Base-by-base conservation (phyloP, 106 monocot species). In the Ottelia alismoides region DNA sequence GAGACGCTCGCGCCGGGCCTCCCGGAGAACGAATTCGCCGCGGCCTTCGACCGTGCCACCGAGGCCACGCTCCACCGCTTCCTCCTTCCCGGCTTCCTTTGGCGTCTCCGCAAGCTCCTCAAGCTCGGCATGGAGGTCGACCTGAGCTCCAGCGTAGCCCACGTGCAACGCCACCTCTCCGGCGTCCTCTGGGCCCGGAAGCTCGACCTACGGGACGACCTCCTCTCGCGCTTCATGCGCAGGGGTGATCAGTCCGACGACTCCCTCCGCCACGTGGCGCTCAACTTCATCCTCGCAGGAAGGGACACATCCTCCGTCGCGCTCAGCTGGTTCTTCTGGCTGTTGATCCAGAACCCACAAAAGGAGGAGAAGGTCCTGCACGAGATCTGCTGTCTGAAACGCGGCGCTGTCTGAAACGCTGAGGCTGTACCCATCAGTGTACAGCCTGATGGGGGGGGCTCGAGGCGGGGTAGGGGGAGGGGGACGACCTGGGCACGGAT, bases 131-230 rank as follows among this genome's bases (percentile, higher is more conserved):
- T 50, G 47, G 62, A 62, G 62, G 49, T 50, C 9, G 47, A 24
- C 30, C 64, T 64, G 25, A 45, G 47, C 46, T 16, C 27, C 10
- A 25, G 25, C 47, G 14, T 60, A 5, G 16, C 24, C 46, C 60
- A 47, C 22, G 47, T 60, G 1, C 32, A 60, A 18, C 25, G 47
- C 2, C 74, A 87, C 71, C 71, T 87, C 30, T 71, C 74, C 14
- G 59, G 74, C 28, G 74, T 87, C 32, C 77, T 87, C 61, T 74
- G 74, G 61, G 65, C 61, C 9, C 60, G 86, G 12, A 87, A 81
- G 70, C 71, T 87, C 28, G 81, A 87, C 74, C 74, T 86, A 1
- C 26, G 47, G 58, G 50, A 62, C 62, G 62, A 62, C 47, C 50
- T 62, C 49, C 62, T 62, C 50, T 62, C 62, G 27, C 46, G 62